A percentile compares a stretch with the other conserved stretches of the same genome.
Conservation (phyloP, 352 stramenopile species). For the Globisporangium yorkense region DNA sequence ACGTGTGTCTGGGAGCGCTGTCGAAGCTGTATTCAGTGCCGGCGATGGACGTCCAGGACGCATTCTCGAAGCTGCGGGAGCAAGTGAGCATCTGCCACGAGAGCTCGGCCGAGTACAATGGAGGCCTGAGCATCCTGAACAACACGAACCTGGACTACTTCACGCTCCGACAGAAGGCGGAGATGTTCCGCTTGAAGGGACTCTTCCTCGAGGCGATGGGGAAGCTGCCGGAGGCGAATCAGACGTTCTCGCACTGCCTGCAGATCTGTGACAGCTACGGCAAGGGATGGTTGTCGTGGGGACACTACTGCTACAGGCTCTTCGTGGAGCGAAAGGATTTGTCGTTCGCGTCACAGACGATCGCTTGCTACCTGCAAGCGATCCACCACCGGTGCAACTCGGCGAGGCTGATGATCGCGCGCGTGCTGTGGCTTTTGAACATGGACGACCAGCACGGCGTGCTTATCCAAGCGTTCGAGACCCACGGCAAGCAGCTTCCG, state of each 20-base stretch:
- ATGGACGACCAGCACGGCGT: conserved; percentile 78
- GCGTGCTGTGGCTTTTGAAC: conserved; percentile 89
- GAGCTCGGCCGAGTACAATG: conserved; percentile 80
- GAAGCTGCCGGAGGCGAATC: conserved; percentile 72
- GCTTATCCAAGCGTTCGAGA: conserved; percentile 89
- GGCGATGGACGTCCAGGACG: conserved; percentile 91
- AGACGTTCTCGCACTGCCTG: conserved; percentile 88
- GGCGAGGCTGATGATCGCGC: conserved; percentile 85
- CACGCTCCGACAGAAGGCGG: conserved; percentile 86
- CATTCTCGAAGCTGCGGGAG: conserved; percentile 90
- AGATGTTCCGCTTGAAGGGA: conserved; percentile 91
- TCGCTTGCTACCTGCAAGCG: conserved; percentile 92
- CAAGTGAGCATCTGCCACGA: conserved; percentile 92
- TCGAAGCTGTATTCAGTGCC: conserved; percentile 85
- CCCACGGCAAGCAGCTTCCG: conserved; percentile 90
- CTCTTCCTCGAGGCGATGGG: conserved; percentile 87
- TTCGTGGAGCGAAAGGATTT: conserved; percentile 76
- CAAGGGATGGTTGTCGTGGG: conserved; percentile 94
- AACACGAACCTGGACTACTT: conserved; percentile 94
- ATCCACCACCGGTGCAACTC: conserved; percentile 89
- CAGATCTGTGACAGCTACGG: conserved; percentile 91
- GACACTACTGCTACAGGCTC: conserved; percentile 88
- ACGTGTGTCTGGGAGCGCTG: conserved; percentile 83
- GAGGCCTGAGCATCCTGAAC: conserved; percentile 89
- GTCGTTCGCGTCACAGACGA: conserved; percentile 82